A percentile compares a stretch with the other conserved stretches of the same genome.
phyloP scores from a whole-genome alignment of 140 eudicot species.

The Bidens hawaiensis region DNA sequence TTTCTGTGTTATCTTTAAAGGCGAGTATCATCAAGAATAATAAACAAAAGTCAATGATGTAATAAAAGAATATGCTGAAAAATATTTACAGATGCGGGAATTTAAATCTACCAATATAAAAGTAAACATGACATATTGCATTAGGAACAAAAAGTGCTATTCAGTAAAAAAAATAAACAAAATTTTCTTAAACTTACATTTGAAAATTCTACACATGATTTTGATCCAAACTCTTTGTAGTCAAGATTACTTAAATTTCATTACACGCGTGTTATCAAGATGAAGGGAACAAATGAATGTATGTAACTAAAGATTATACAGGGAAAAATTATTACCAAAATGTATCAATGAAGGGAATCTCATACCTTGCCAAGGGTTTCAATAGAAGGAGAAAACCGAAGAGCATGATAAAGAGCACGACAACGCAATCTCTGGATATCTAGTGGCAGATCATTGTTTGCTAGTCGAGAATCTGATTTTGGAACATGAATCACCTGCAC shows the following conservation, averaged over 20 bases:
- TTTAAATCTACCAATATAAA: conserved; percentile 8
- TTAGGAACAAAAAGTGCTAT: background rate
- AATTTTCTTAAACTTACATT: conserved; percentile 4
- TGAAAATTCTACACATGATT: background rate
- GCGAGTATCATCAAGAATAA: conserved; percentile 4
- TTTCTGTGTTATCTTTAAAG: background rate
- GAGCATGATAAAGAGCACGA: conserved; percentile 84
- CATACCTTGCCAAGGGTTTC: conserved; percentile 87
- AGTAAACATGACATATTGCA: background rate
- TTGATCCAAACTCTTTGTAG: conserved; percentile 9
- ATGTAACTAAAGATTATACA: background rate
- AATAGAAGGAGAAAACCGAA: conserved; percentile 76
- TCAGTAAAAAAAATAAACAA: background rate
- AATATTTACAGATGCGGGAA: background rate
- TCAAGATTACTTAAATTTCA: background rate
- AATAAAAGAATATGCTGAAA: background rate
- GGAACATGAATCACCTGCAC: conserved; percentile 89
- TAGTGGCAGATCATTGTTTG: conserved; percentile 89
- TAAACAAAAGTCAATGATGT: background rate
- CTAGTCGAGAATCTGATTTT: conserved; percentile 92
- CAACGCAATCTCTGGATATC: conserved; percentile 96
- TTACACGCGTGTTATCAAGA: background rate
- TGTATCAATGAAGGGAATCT: conserved; percentile 1
- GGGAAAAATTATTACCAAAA: conserved; percentile 8
- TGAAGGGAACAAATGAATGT: background rate